Base-by-base conservation (phyloP, 768 basidiomycete genomes). In the Calocybe indica region DNA sequence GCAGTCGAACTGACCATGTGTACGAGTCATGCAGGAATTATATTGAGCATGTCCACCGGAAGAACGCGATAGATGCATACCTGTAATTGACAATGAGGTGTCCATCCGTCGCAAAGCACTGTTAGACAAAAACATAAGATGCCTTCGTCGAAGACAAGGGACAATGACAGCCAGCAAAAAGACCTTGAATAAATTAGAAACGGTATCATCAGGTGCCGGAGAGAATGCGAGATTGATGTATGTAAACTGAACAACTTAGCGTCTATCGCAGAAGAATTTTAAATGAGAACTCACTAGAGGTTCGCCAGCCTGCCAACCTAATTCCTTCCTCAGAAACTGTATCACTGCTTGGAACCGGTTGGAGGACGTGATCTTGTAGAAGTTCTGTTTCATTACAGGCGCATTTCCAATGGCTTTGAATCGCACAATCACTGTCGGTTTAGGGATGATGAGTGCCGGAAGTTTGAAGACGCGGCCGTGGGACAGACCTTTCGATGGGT, bases 361-460 rank as follows among this genome's bases (percentile, higher is more conserved):
- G 36, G 87, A 84, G 9, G 93, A 88, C 0, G 93, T 92, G 59
- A 97, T 94, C 74, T 94, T 95, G 81, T 92, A 97, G 57, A 94
- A 89, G 70, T 95, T 97, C 69, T 95, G 91, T 69, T 88, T 94
- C 94, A 99, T 96, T 58, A 99, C 93, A 0, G 95, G 95, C 1
- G 94, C 95, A 57, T 95, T 94, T 40, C 95, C 95, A 7, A 96
- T 89, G 2, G 95, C 93, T 63, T 94, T 94, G 80, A 99, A 99
- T 38, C 93, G 84, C 7, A 99, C 91, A 52, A 97, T 84, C 43
- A 97, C 95, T 98, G 62, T 8, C n/a, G 47, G 42, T 41, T 11
- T 8, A 40, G 35, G 33, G 22, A 37, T 31, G 33, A 9, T 45
- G 12, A 32, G 44, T 14, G 9, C 34, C 30, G 37, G 29, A n/a